Base-by-base conservation (phyloP, 352 stramenopile genomes). In the Peronospora belbahrii region DNA sequence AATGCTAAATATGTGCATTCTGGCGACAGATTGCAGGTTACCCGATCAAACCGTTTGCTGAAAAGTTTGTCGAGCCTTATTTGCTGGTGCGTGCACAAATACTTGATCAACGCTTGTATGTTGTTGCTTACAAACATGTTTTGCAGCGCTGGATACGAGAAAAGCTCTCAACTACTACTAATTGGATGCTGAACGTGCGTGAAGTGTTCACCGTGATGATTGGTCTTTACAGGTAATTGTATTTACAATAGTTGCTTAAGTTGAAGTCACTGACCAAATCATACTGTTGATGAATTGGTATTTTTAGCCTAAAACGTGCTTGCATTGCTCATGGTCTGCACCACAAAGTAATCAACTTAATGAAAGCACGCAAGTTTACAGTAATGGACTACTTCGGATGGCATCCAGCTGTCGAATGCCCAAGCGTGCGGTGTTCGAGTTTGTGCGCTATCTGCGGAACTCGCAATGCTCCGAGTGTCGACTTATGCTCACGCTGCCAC, bases 161-260 rank as follows among this genome's bases (percentile, higher is more conserved):
- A 42, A 90, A 88, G 40, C 74, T 90, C 0, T 43, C 50, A 0
- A 50, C 59, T 18, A 43, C 65, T 20, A 43, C 48, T 6, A 80
- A 68, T 24, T 78, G 56, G 55, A 57, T 67, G 32, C 36, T 87
- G 13, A 83, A 67, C 11, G 74, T 90, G 15, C 74, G 77, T 1
- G 79, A 87, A 39, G 59, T 88, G 20, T 88, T 90, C 42, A 90
- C 79, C 2, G 45, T 87, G 4, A 70, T 90, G 65, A 77, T 88
- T 32, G 79, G 79, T 15, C 49, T 90, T 4, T 86, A 85, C 59
- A 81, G 77, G 77, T 86, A 65, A 10, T n/a, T 17, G 24, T 15
- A 40, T 24, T 27, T 10, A 18, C 36, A 1, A 10, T 15, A 18
- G 11, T 18, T n/a, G n/a, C n/a, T 9, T 42, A 9, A 23, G 3